Conservation (phyloP, 2,329 filamentous ascomycete species). For the Pseudogymnoascus sp. region DNA sequence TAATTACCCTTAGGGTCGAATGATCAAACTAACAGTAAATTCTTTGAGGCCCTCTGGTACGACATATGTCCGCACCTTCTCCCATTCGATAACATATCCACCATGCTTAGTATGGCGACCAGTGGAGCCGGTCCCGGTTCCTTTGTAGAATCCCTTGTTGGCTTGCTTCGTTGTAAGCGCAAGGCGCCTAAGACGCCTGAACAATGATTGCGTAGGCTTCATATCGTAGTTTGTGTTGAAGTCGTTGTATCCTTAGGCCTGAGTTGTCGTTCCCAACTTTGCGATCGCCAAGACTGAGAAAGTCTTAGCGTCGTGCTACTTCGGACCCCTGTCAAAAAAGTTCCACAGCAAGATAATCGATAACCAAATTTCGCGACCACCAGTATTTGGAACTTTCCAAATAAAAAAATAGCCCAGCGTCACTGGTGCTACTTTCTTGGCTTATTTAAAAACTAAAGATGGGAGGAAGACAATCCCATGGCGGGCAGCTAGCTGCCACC, state of each 20-base stretch:
- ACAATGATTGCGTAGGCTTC: constrained; percentile 62
- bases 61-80: constrained; percentile 84
- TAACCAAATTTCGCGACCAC: constrained; percentile 9
- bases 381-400: constrained; percentile 17
- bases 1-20: background rate
- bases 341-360: constrained; percentile 10
- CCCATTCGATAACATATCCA: constrained; percentile 75
- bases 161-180: constrained; percentile 87
- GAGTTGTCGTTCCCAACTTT: constrained; percentile 9
- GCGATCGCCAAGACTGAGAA: constrained; percentile 6
- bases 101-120: constrained; percentile 78
- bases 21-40: constrained; percentile 56
- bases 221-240: constrained; percentile 35
- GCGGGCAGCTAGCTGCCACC: constrained; percentile 24
- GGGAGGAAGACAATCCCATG: constrained; percentile 31
- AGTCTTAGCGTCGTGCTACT: constrained; percentile 5
- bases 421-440: background rate
- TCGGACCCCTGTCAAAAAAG: constrained; percentile 10
- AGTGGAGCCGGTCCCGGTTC: constrained; percentile 81
- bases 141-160: constrained; percentile 94
- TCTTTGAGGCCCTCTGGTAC: constrained; percentile 61
- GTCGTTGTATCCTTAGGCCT: background rate
- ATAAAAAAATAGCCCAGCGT: constrained; percentile 9
- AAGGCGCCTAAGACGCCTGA: constrained; percentile 64
- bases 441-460: constrained; percentile 18